A percentile compares a stretch with the other conserved stretches of the same genome.
phyloP scores from a whole-genome alignment of 73 alveolate genomes.

The Paraurostyla sp. region DNA sequence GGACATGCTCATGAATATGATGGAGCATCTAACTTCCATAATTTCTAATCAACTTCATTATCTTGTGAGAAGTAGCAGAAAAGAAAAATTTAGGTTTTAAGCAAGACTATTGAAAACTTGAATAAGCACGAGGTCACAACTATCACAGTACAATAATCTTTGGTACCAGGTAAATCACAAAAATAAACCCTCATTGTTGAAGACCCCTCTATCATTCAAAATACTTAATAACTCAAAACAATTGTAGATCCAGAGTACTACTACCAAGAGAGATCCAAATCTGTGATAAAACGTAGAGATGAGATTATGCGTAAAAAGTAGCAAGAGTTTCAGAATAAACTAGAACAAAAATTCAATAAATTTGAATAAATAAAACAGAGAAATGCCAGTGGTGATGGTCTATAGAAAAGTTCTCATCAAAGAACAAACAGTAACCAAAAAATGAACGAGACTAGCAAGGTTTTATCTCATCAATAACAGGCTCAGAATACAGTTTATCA shows the following conservation, averaged over 20 bases:
- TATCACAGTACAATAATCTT: too few relatives aligned
- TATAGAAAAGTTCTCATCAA: neutral
- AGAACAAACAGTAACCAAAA: neutral
- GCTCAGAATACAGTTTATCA: too few relatives aligned
- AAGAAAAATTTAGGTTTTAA: too few relatives aligned
- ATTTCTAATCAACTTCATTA: too few relatives aligned
- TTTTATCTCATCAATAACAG: too few relatives aligned
- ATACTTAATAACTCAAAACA: neutral
- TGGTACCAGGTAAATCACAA: too few relatives aligned
- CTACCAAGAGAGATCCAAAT: conserved; percentile 24
- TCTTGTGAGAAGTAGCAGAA: too few relatives aligned
- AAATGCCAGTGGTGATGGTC: neutral
- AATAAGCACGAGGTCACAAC: too few relatives aligned
- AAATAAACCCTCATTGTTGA: neutral
- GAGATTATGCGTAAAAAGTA: neutral
- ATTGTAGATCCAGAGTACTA: conserved; percentile 23
- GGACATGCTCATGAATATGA: too few relatives aligned
- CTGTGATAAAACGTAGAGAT: conserved; percentile 24
- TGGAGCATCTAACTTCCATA: too few relatives aligned
- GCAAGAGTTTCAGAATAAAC: neutral
- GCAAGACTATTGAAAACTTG: too few relatives aligned
- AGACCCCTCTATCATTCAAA: neutral
- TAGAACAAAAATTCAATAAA: neutral
- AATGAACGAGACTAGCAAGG: neutral
- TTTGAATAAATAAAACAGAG: neutral